A percentile compares a stretch with the other conserved stretches of the same genome.
Conservation (phyloP, 768 basidiomycete species). For the Agaricus blazei region DNA sequence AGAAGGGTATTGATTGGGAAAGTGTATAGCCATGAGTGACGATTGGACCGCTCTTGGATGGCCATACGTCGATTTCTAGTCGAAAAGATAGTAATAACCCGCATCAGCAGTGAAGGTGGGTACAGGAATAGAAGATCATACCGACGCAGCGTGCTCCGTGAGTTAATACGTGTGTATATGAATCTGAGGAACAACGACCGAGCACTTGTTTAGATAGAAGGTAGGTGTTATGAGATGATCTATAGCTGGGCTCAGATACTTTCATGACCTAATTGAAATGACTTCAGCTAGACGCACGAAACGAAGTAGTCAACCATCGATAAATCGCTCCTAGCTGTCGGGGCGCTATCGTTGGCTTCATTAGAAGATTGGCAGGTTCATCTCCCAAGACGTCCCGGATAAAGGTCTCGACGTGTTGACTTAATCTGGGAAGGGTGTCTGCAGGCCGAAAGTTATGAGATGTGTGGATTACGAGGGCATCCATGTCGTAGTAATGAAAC, state of each 20-base stretch:
- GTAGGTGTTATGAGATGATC: slow-evolving; percentile 67
- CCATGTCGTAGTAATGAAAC: slow-evolving; percentile 1
- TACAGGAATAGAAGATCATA: slow-evolving; percentile 10
- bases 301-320: slow-evolving; percentile 55
- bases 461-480: slow-evolving; percentile 27
- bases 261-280: background rate
- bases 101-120: background rate
- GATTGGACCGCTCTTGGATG: slow-evolving; percentile 43
- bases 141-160: slow-evolving; percentile 50
- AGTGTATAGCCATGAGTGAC: slow-evolving; percentile 63
- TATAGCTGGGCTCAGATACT: slow-evolving; percentile 14
- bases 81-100: background rate
- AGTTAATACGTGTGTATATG: slow-evolving; percentile 50
- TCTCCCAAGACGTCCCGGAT: slow-evolving; percentile 29
- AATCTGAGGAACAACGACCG: slow-evolving; percentile 46
- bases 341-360: slow-evolving; percentile 30
- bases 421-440: slow-evolving; percentile 24
- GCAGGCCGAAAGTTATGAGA: slow-evolving; percentile 24
- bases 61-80: slow-evolving; percentile 64
- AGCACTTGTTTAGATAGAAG: slow-evolving; percentile 52
- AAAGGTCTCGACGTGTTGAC: slow-evolving; percentile 31
- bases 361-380: slow-evolving; percentile 30
- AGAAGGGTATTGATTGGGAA: slow-evolving; percentile 45
- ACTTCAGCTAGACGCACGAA: slow-evolving; percentile 31
- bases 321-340: slow-evolving; percentile 33